Base-by-base conservation (phyloP, 352 stramenopile genomes). In the Ophiocytium majus region DNA sequence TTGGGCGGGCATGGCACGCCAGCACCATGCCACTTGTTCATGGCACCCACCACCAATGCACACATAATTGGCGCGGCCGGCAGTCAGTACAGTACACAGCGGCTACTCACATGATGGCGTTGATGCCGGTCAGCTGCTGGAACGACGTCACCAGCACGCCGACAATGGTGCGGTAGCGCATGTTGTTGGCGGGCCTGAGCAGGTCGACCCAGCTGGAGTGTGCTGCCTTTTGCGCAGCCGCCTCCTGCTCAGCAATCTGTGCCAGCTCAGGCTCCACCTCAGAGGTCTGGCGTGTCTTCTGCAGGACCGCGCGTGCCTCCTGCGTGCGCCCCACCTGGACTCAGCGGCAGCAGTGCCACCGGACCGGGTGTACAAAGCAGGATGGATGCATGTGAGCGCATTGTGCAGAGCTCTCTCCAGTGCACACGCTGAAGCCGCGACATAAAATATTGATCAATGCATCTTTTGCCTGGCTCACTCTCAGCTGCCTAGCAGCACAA, bases 81-180 rank as follows among this genome's bases (percentile, higher is more conserved):
- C 35, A 82, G 9, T 82, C 63, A 28, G 35, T 82, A 35, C 35
- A 82, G 36, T 63, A 63, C 33, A 82, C 79, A 23, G 79, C 31
- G 1, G 79, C 79, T n/a, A 83, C 34, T 32, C 49, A 83, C 31
- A 76, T 28, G 32, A 83, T 43, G 33, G 80, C 80, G 66, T 83
- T 83, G 9, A 83, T 83, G 0, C 80, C 80, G 17, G 80, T 80
- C 1, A 76, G 49, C 80, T 83, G 80, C 43, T 83, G 80, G 31
- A 83, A 79, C n/a, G 49, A 0, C 17, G 35, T 33, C 9, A 83
- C 31, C 0, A n/a, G 43, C 17, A 83, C 32, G 63, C 80, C 80
- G 10, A 83, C 43, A n/a, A 76, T 82, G 63, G 80, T 83, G 31
- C 80, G n/a, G 43, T 83, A 83, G 43, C 35, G 66, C 80, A 83